Conservation (phyloP, 192 early-diverging fungal species). For the Rhizoclosmatium globosum region DNA sequence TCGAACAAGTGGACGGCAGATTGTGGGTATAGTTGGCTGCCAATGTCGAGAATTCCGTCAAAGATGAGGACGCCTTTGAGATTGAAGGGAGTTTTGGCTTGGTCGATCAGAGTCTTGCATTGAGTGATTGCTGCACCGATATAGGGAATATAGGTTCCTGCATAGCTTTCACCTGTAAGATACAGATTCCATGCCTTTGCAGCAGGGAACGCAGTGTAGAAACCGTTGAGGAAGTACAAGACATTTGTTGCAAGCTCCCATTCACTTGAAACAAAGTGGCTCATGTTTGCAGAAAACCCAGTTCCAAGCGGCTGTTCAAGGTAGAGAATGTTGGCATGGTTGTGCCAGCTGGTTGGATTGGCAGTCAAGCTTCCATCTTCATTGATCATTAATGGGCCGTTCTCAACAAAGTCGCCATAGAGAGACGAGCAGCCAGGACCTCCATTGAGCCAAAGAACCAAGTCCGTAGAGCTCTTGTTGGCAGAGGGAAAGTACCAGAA, state of each 20-base stretch:
- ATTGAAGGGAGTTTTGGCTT: slow-evolving; percentile 23
- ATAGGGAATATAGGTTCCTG: slow-evolving; percentile 53
- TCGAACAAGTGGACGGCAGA: neutral
- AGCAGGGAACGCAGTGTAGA: slow-evolving; percentile 48
- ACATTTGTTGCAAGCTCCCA: slow-evolving; percentile 34
- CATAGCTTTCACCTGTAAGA: slow-evolving; percentile 52
- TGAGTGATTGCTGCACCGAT: slow-evolving; percentile 42
- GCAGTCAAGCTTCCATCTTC: slow-evolving; percentile 8
- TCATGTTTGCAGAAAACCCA: slow-evolving; percentile 26
- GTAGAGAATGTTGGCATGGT: slow-evolving; percentile 41
- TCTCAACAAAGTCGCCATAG: slow-evolving; percentile 44
- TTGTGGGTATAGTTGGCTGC: neutral
- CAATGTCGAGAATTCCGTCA: slow-evolving; percentile 29
- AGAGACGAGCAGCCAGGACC: slow-evolving; percentile 40
- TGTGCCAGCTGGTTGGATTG: slow-evolving; percentile 41
- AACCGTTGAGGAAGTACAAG: slow-evolving; percentile 42
- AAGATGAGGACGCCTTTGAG: slow-evolving; percentile 37
- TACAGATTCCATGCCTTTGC: slow-evolving; percentile 41
- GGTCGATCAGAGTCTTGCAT: slow-evolving; percentile 12
- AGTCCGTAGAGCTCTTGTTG: neutral
- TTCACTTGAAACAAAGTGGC: neutral
- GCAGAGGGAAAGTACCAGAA: slow-evolving; percentile 33
- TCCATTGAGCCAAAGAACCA: slow-evolving; percentile 46
- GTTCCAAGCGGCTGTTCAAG: slow-evolving; percentile 45
- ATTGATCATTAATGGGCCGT: slow-evolving; percentile 14